Base-by-base conservation (phyloP, 768 basidiomycete species). In the Xerocomellus intermedius region DNA sequence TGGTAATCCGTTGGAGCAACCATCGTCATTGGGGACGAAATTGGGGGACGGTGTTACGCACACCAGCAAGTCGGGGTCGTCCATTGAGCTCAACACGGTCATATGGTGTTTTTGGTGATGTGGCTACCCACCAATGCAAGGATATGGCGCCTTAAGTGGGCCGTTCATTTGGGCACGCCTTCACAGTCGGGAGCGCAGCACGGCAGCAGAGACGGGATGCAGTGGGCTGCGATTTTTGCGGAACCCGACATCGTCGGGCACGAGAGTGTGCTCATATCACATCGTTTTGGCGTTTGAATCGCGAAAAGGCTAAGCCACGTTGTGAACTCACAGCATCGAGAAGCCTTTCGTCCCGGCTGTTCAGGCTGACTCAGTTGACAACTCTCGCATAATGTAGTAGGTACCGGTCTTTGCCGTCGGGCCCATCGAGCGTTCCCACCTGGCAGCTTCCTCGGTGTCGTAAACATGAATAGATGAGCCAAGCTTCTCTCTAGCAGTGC, bases 271-370 rank as follows among this genome's bases (percentile, higher is more conserved):
- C 22, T 43, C 49, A 8, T 13, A 42, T 42, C 33, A 14, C 64
- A 16, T 48, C 37, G 12, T 21, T 33, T 26, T 21, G 49, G 32
- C 22, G 35, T 47, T 12, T 44, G 50, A 21, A 24, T 41, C 26
- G 38, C 36, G 41, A 44, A 55, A 66, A 65, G 62, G 50, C 35
- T 65, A 65, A 67, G n/a, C 62, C 64, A 65, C 64, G 65, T 65
- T 65, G 46, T 44, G 30, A 26, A 8, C 44, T 38, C 50, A 53
- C 48, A 49, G 32, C 35, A 17, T 38, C n/a, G n/a, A 33, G 6
- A 28, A 5, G 13, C 28, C 24, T n/a, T 30, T 32, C 12, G 24
- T 42, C 24, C 42, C 21, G 43, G 22, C 22, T 9, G 26, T 47
- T 13, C 17, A 12, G 21, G 42, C 38, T 28, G 51, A 53, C 44